A percentile compares a stretch with the other conserved stretches of the same genome.
phyloP scores from a whole-genome alignment of 2,329 filamentous ascomycete species.

The Sporothrix brasiliensis region DNA sequence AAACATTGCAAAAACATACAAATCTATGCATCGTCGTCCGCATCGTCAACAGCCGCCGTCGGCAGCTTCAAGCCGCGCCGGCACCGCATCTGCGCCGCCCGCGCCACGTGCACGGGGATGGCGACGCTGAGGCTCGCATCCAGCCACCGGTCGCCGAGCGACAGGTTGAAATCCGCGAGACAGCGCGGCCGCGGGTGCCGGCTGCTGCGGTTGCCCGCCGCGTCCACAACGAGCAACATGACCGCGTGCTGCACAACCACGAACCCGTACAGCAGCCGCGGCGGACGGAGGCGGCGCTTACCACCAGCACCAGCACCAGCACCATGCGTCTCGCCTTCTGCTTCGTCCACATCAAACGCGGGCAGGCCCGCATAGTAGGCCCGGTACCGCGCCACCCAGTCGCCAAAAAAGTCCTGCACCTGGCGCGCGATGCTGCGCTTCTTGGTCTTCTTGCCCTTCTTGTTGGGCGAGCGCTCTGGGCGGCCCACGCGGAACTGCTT shows the following conservation, averaged over 20 bases:
- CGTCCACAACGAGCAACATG: constrained; percentile 51
- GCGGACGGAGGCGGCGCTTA: constrained; percentile 32
- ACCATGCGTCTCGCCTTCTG: background rate
- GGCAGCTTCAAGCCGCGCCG: constrained; percentile 32
- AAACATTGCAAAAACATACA: background rate
- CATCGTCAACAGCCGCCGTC: background rate
- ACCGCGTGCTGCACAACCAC: constrained; percentile 56
- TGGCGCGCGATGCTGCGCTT: constrained; percentile 31
- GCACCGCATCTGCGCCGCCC: constrained; percentile 38
- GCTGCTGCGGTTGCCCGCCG: constrained; percentile 29
- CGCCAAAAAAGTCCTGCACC: constrained; percentile 35
- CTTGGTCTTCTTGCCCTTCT: constrained; percentile 2
- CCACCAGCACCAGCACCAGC: background rate
- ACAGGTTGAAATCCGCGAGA: constrained; percentile 42
- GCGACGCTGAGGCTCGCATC: constrained; percentile 45
- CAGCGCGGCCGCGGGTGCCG: constrained; percentile 40
- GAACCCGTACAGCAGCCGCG: constrained; percentile 47
- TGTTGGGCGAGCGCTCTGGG: background rate
- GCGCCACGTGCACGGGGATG: constrained; percentile 44
- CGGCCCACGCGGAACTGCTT: constrained; percentile 33
- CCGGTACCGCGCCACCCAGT: constrained; percentile 35
- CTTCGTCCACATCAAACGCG: constrained; percentile 15
- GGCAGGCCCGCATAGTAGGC: constrained; percentile 34
- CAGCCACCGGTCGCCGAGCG: constrained; percentile 43
- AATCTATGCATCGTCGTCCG: constrained; percentile 34